These are phyloP conservation scores for Cystobasidium slooffiae DNA, from an alignment of 1,284 basidiomycete species.

Conservation along the genomic window DNA sequence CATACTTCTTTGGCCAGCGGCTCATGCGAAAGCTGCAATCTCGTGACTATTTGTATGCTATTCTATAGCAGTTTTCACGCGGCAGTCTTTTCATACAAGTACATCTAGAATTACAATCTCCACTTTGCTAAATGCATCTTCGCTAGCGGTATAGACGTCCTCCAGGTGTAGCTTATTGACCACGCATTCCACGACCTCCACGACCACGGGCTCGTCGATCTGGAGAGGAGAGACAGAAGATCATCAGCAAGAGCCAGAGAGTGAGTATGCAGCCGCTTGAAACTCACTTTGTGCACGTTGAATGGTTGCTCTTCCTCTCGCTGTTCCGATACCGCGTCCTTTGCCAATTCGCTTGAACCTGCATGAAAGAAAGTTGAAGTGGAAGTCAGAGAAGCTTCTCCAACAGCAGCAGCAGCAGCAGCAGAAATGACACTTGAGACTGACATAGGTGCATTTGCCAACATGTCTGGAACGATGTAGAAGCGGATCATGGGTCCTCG, in stretches of 20 bases:
- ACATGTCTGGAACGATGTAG: conserved; percentile 99
- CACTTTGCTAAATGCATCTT: not conserved
- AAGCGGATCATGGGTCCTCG: conserved; percentile 96
- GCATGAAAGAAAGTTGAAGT: conserved; percentile 22
- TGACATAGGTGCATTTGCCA: conserved; percentile 98
- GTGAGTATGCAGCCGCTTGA: too few species aligned
- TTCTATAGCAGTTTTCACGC: too few species aligned
- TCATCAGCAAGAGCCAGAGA: not conserved
- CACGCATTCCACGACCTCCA: conserved; percentile 18
- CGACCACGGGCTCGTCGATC: conserved; percentile 35
- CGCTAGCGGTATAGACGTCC: not conserved
- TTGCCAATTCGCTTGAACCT: conserved; percentile 99
- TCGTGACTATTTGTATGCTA: too few species aligned
- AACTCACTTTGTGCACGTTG: conserved; percentile 67
- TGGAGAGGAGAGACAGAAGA: not conserved
- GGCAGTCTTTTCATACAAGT: not conserved
- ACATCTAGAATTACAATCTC: conserved; percentile 2
- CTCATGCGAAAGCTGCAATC: too few species aligned
- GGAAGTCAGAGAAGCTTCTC: conserved; percentile 4
- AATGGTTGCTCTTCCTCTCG: conserved; percentile 93
- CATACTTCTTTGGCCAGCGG: too few species aligned
- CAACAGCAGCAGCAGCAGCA: not conserved
- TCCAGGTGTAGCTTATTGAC: not conserved
- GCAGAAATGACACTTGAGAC: conserved; percentile 55
- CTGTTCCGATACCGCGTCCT: conserved; percentile 97